phyloP scores from a whole-genome alignment of 1,139 yeast species.

The Zygoascus meyerae region DNA sequence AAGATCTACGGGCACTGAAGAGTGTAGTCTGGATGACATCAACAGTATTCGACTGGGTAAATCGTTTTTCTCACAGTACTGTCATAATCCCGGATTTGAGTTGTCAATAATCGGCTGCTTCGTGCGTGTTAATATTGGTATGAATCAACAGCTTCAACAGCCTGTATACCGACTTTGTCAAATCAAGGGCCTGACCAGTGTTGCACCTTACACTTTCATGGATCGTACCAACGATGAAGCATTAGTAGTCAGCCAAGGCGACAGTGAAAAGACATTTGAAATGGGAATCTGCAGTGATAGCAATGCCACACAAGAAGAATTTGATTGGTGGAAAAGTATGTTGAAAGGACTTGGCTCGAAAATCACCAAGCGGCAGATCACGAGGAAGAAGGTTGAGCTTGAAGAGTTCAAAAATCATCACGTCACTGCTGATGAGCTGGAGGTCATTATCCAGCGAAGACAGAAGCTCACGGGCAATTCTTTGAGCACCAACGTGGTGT shows the following conservation, averaged over 20 bases:
- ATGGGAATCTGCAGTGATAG: slow-evolving; percentile 78
- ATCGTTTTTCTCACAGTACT: slow-evolving; percentile 62
- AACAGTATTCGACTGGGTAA: slow-evolving; percentile 74
- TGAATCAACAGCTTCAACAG: slow-evolving; percentile 53
- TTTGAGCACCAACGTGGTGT: slow-evolving; percentile 71
- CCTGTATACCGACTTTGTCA: slow-evolving; percentile 82
- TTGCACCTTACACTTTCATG: slow-evolving; percentile 49
- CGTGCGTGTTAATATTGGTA: slow-evolving; percentile 77
- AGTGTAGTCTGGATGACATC: slow-evolving; percentile 44
- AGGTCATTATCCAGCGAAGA: slow-evolving; percentile 71
- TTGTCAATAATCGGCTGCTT: slow-evolving; percentile 65
- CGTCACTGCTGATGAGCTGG: slow-evolving; percentile 70
- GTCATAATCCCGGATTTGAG: slow-evolving; percentile 78
- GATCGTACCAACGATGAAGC: slow-evolving; percentile 37
- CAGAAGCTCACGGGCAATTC: slow-evolving; percentile 51
- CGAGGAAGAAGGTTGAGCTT: slow-evolving; percentile 58
- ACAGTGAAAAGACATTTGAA: slow-evolving; percentile 64
- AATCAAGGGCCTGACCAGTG: slow-evolving; percentile 59
- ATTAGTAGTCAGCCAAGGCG: slow-evolving; percentile 56
- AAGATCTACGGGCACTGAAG: slow-evolving; percentile 15
- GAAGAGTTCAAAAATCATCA: slow-evolving; percentile 56
- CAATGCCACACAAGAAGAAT: slow-evolving; percentile 63
- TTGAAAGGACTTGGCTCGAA: slow-evolving; percentile 54
- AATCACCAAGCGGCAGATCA: slow-evolving; percentile 56
- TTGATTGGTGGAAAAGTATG: slow-evolving; percentile 58